Conservation (phyloP, 306 rosid genomes). For the Vicia faba region DNA sequence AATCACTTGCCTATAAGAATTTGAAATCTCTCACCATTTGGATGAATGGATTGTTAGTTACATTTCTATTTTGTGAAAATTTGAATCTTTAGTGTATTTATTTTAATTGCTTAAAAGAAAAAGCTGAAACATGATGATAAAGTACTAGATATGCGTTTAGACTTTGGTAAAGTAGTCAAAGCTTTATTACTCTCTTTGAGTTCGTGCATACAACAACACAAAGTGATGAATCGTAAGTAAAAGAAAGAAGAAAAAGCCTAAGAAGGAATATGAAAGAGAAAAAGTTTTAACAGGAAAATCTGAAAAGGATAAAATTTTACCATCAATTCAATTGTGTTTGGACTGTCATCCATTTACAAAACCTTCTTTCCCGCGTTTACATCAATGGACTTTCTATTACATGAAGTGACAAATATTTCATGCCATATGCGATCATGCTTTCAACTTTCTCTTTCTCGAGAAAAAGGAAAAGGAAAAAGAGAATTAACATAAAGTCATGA, state of each 20-base stretch:
- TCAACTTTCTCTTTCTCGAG: conserved; percentile 43
- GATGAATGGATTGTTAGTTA: no score
- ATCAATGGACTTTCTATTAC: no score
- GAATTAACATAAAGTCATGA: conserved; percentile 52
- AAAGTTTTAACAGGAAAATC: conserved; percentile 47
- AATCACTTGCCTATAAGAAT: no score
- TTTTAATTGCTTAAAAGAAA: conserved; percentile 8
- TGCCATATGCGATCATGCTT: conserved; percentile 47
- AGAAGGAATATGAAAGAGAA: conserved; percentile 29
- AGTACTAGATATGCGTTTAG: conserved; percentile 13
- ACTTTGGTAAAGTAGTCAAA: conserved; percentile 31
- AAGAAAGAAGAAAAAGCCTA: conserved; percentile 8
- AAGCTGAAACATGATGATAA: conserved; percentile 9
- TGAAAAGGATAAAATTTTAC: conserved; percentile 42
- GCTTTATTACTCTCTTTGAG: conserved; percentile 35
- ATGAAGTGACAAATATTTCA: conserved; percentile 60
- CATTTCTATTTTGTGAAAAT: not conserved
- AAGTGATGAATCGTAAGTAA: not conserved
- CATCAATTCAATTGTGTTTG: conserved; percentile 57
- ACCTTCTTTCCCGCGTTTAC: no score
- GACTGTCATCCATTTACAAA: conserved; percentile 70
- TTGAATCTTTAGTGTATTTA: not conserved
- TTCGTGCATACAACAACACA: conserved; percentile 41
- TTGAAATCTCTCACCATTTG: no score
- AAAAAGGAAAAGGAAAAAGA: conserved; percentile 41